Conservation (phyloP, 257 asterid species). For the Solanum medicagineum region DNA sequence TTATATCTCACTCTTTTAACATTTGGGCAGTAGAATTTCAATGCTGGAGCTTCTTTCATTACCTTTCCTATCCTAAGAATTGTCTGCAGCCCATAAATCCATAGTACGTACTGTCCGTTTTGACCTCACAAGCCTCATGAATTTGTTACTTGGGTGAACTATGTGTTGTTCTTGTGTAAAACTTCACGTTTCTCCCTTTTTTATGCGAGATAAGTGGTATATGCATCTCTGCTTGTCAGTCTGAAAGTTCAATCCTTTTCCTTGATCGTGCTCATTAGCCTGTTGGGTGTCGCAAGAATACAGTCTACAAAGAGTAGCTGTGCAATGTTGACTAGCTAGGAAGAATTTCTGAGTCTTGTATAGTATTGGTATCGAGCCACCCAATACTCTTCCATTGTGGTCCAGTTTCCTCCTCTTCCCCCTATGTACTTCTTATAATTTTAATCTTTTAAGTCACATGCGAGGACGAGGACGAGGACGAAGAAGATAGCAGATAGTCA, state of each 20-base stretch:
- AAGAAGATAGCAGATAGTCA: conserved; percentile 14
- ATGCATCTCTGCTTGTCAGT: neutral
- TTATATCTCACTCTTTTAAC: neutral
- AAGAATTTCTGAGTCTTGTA: conserved; percentile 17
- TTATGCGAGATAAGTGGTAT: neutral
- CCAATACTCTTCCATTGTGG: conserved; percentile 9
- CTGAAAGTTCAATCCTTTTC: neutral
- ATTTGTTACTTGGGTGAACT: neutral
- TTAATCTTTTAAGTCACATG: neutral
- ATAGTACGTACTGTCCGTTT: neutral
- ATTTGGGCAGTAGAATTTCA: neutral
- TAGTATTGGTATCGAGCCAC: conserved; percentile 60
- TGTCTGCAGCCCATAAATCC: neutral
- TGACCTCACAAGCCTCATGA: neutral
- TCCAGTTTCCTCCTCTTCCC: neutral
- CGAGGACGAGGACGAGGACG: neutral
- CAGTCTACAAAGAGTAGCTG: neutral
- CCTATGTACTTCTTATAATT: neutral
- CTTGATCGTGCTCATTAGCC: neutral
- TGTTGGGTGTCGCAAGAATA: neutral
- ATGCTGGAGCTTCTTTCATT: neutral
- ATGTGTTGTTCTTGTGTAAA: neutral
- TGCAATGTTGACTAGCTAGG: conserved; percentile 17
- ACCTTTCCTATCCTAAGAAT: neutral
- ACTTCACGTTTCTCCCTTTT: neutral